Conservation (phyloP, 148 eudicot species). For the Nepenthes mirabilis region DNA sequence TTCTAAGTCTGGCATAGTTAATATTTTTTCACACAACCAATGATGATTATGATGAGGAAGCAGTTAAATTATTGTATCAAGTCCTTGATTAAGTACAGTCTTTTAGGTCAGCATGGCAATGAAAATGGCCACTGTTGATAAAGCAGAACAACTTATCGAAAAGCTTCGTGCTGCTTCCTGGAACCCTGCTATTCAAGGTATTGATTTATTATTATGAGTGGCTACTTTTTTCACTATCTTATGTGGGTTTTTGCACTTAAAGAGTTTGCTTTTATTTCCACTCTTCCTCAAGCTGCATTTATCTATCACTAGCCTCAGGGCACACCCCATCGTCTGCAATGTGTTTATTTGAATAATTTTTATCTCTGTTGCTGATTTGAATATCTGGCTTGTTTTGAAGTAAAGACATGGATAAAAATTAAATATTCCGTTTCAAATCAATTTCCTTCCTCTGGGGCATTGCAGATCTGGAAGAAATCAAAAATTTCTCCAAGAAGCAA, state of each 20-base stretch:
- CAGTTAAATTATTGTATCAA: not conserved
- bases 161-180: conserved; percentile 91
- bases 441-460: not conserved
- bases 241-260: not conserved
- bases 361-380: no score
- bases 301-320: not conserved
- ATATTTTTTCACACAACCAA: no score
- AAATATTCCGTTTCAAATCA: not conserved
- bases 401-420: no score
- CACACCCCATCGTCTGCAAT: not conserved
- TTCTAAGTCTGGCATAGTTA: no score
- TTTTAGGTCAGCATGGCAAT: conserved; percentile 95
- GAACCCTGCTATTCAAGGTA: conserved; percentile 90
- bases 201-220: not conserved
- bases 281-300: not conserved
- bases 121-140: conserved; percentile 95
- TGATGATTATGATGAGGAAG: not conserved
- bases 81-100: conserved; percentile 12
- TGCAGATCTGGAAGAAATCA: conserved; percentile 84
- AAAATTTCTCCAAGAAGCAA: conserved; percentile 56
- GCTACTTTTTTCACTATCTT: not conserved
- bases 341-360: not conserved
- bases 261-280: not conserved
- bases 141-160: conserved; percentile 88
- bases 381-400: no score